These are phyloP conservation scores for Rhodotorula mucilaginosa DNA, from an alignment of 1,284 basidiomycete species.

Conservation along the genomic window DNA sequence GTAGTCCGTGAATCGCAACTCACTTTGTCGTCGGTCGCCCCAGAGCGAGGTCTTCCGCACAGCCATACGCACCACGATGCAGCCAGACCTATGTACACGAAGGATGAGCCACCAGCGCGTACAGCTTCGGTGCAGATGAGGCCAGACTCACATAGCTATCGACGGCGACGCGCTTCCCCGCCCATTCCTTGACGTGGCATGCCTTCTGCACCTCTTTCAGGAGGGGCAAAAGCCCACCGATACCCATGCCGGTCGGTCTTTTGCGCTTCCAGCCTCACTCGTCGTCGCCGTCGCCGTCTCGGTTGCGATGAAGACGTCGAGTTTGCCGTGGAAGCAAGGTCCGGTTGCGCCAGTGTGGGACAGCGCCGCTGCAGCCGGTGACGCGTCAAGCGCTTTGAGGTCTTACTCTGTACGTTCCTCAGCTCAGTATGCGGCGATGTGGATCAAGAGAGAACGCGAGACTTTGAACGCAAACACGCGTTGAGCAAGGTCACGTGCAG, in stretches of 20 bases:
- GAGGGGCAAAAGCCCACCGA: slow-evolving; percentile 85
- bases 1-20: background rate
- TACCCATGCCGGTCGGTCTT: slow-evolving; percentile 18
- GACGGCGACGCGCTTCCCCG: slow-evolving; percentile 47
- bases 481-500: background rate
- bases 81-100: slow-evolving; percentile 90
- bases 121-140: slow-evolving; percentile 15
- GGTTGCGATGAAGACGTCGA: background rate
- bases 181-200: slow-evolving; percentile 73
- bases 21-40: slow-evolving; percentile 78
- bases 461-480: background rate
- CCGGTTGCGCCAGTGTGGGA: background rate
- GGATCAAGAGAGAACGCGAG: background rate
- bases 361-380: no score
- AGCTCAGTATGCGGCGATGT: no score
- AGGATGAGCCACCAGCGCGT: background rate
- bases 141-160: slow-evolving; percentile 33
- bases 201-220: slow-evolving; percentile 84
- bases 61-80: slow-evolving; percentile 89
- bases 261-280: no score
- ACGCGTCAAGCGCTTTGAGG: no score
- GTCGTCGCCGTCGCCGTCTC: background rate
- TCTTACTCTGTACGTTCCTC: no score
- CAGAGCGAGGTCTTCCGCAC: slow-evolving; percentile 84
- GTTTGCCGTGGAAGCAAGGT: background rate